Evolutionary conservation across 345 rosid species (phyloP).

Genomic region (Syzygium aromaticum): DNA sequence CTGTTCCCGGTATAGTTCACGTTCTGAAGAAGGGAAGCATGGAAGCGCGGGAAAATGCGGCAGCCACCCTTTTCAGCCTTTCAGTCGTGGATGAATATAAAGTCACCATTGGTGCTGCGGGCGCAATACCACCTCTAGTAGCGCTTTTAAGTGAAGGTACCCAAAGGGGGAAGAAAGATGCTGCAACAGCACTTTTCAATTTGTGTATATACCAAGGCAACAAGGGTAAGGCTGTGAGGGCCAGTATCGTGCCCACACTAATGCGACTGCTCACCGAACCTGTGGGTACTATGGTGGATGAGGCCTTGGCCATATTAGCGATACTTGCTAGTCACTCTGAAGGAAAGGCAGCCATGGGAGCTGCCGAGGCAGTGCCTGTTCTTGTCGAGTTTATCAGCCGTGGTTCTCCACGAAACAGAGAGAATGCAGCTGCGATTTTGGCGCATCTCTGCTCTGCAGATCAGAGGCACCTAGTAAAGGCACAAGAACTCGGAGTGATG

Average conservation of each 20-base stretch:
- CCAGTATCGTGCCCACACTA: conserved; percentile 41
- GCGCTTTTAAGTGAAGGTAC: conserved; percentile 74
- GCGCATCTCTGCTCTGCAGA: conserved; percentile 74
- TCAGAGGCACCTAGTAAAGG: conserved; percentile 52
- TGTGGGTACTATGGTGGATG: conserved; percentile 40
- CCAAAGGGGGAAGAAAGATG: conserved; percentile 92
- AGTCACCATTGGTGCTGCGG: conserved; percentile 69
- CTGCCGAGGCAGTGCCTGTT: conserved; percentile 30
- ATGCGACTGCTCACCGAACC: conserved; percentile 27
- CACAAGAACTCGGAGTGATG: conserved; percentile 67
- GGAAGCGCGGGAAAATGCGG: conserved; percentile 95
- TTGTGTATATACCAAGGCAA: conserved; percentile 86
- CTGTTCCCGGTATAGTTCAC: conserved; percentile 78
- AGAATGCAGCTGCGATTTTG: conserved; percentile 34
- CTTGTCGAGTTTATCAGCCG: conserved; percentile 25
- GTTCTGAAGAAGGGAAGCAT: conserved; percentile 94
- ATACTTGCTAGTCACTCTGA: conserved; percentile 35
- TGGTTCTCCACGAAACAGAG: conserved; percentile 34
- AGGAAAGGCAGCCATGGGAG: conserved; percentile 33
- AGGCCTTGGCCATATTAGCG: conserved; percentile 34
- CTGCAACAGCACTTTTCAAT: conserved; percentile 90
- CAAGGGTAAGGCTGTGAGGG: conserved; percentile 91
- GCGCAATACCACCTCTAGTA: conserved; percentile 85
- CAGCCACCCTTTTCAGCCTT: conserved; percentile 88
- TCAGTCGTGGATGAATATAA: conserved; percentile 86